Conservation (phyloP, 441 rosid species). For the Pelargonium australe region DNA sequence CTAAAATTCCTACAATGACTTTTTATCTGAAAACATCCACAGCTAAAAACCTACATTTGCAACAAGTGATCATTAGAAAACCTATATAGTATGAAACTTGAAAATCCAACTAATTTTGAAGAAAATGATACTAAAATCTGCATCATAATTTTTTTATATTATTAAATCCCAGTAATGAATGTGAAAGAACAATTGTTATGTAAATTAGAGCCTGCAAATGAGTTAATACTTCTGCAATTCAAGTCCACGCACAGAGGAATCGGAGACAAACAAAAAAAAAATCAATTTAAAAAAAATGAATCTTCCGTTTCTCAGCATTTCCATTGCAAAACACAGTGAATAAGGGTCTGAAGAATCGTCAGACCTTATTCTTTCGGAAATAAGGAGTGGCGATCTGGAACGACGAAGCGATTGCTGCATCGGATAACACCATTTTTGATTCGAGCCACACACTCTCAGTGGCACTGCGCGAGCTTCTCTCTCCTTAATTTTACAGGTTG, state of each 20-base stretch:
- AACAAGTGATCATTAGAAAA: not conserved
- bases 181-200: not conserved
- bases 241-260: too few relatives aligned
- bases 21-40: conserved; percentile 1
- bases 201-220: not conserved
- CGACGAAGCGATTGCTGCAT: not conserved
- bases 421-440: not conserved
- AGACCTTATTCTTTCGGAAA: not conserved
- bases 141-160: too few relatives aligned
- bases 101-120: not conserved
- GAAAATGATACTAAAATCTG: not conserved
- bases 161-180: too few relatives aligned
- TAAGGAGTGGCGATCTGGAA: not conserved
- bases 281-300: not conserved
- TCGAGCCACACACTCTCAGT: not conserved
- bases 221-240: not conserved
- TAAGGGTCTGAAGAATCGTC: not conserved
- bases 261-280: not conserved
- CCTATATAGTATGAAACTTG: not conserved
- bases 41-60: conserved; percentile 13
- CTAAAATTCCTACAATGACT: not conserved
- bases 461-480: not conserved
- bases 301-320: not conserved
- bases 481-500: not conserved
- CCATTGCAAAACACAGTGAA: not conserved